phyloP scores from a whole-genome alignment of 768 basidiomycete genomes.

The Mycena albidolilacea region DNA sequence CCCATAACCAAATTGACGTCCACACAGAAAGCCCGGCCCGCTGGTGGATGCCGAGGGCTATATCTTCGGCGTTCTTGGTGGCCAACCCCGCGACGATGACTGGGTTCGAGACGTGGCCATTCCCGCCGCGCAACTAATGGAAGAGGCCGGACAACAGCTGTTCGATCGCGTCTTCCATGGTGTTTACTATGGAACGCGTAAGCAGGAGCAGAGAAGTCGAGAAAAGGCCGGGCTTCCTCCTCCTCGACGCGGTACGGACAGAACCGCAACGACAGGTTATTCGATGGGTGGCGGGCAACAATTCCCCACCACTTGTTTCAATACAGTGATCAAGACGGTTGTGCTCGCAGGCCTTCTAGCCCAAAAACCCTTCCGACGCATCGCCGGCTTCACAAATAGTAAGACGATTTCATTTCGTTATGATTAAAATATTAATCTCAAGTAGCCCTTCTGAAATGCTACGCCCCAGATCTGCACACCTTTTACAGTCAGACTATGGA shows the following conservation, averaged over 20 bases:
- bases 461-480: neutral
- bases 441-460: neutral
- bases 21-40: too few species aligned
- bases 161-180: constrained; percentile 8
- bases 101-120: neutral
- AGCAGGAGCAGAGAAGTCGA: neutral
- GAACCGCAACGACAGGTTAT: neutral
- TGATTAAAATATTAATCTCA: neutral
- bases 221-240: neutral
- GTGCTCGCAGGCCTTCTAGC: constrained; percentile 2
- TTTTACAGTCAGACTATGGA: neutral
- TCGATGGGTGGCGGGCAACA: constrained; percentile 25
- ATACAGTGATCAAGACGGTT: neutral
- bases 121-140: too few species aligned
- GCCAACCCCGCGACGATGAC: neutral
- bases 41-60: too few species aligned
- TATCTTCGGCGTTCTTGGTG: neutral
- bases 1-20: too few species aligned
- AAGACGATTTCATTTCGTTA: neutral
- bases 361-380: neutral
- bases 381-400: constrained; percentile 14
- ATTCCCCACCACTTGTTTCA: neutral
- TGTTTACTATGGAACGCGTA: neutral
- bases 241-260: neutral
- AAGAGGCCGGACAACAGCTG: neutral